Conservation (phyloP, 139 green algal species). For the Haematococcus sp. region DNA sequence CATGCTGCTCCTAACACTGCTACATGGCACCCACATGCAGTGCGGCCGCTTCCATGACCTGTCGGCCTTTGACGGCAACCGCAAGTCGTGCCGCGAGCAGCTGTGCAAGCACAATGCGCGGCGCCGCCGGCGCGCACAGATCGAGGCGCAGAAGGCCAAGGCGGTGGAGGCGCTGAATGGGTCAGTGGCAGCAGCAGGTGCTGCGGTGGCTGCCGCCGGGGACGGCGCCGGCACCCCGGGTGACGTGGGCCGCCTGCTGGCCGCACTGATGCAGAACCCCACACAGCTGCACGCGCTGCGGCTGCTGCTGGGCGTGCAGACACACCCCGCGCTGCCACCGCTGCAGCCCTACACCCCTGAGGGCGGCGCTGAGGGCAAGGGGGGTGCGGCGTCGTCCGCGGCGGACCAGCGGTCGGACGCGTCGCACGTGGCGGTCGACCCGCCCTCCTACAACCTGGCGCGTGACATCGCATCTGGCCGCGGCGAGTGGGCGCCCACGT, state of each 20-base stretch:
- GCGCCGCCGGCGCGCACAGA: slow-evolving; percentile 40
- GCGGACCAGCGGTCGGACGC: not conserved
- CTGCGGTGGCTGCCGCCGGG: slow-evolving; percentile 16
- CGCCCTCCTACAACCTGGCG: slow-evolving; percentile 28
- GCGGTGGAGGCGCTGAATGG: not conserved
- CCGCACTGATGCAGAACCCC: slow-evolving; percentile 47
- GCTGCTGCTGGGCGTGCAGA: slow-evolving; percentile 52
- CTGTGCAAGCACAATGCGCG: slow-evolving; percentile 75
- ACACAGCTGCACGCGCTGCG: slow-evolving; percentile 52
- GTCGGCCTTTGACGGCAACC: slow-evolving; percentile 80
- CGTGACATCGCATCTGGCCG: slow-evolving; percentile 27
- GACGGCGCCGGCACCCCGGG: not conserved
- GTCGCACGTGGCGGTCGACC: slow-evolving; percentile 13
- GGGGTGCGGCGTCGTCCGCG: not conserved
- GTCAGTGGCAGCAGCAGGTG: not conserved
- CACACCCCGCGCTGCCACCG: slow-evolving; percentile 45
- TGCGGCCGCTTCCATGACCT: slow-evolving; percentile 89
- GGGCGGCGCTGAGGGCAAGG: not conserved
- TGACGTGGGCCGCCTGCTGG: slow-evolving; percentile 48
- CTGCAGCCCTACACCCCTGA: slow-evolving; percentile 7
- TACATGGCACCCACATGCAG: slow-evolving; percentile 27
- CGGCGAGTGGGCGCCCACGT: slow-evolving; percentile 28
- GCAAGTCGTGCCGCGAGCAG: slow-evolving; percentile 77
- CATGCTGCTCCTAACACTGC: too few relatives aligned
- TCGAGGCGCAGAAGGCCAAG: slow-evolving; percentile 20